Percentiles rank a stretch among this genome's conserved stretches.
phyloP scores from a whole-genome alignment of 2,329 filamentous ascomycete species.

The Ustulina deusta region DNA sequence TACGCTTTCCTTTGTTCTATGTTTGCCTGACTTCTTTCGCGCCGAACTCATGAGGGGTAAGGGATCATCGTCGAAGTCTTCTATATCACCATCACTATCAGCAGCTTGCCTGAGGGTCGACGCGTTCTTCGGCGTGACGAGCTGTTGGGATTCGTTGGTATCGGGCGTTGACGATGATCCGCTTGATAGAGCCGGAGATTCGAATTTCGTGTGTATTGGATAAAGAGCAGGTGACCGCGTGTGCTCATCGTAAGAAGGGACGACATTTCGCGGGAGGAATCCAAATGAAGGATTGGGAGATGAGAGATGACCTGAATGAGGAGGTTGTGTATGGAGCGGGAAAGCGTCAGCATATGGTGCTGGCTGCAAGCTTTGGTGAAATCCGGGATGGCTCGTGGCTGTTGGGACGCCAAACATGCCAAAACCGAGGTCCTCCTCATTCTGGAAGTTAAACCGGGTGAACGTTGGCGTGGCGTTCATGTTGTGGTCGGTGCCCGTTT shows the following conservation, averaged over 20 bases:
- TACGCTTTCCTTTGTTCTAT: slow-evolving; percentile 42
- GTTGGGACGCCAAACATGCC: slow-evolving; percentile 41
- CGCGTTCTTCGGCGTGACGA: slow-evolving; percentile 43
- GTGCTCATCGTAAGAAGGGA: slow-evolving; percentile 33
- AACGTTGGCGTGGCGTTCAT: slow-evolving; percentile 46
- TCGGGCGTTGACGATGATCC: slow-evolving; percentile 47
- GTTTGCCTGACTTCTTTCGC: slow-evolving; percentile 41
- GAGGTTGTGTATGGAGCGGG: slow-evolving; percentile 34
- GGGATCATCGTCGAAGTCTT: slow-evolving; percentile 33
- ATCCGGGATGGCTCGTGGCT: slow-evolving; percentile 30
- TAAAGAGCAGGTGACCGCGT: slow-evolving; percentile 33
- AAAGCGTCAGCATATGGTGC: slow-evolving; percentile 32
- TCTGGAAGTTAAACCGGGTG: slow-evolving; percentile 42
- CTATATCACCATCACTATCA: slow-evolving; percentile 19
- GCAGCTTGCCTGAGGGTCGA: slow-evolving; percentile 16
- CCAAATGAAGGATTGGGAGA: slow-evolving; percentile 25
- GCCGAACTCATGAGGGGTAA: slow-evolving; percentile 40
- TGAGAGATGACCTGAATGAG: slow-evolving; percentile 30
- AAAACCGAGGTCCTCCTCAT: slow-evolving; percentile 41
- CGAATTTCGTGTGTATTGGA: slow-evolving; percentile 35
- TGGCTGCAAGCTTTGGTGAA: slow-evolving; percentile 34
- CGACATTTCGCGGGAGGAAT: slow-evolving; percentile 26
- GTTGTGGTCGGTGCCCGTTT: slow-evolving; percentile 20
- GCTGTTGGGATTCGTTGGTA: slow-evolving; percentile 42
- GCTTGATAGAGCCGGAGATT: slow-evolving; percentile 45